These are phyloP conservation scores for Medicago lupulina DNA, from an alignment of 306 rosid species.

Conservation along the genomic window DNA sequence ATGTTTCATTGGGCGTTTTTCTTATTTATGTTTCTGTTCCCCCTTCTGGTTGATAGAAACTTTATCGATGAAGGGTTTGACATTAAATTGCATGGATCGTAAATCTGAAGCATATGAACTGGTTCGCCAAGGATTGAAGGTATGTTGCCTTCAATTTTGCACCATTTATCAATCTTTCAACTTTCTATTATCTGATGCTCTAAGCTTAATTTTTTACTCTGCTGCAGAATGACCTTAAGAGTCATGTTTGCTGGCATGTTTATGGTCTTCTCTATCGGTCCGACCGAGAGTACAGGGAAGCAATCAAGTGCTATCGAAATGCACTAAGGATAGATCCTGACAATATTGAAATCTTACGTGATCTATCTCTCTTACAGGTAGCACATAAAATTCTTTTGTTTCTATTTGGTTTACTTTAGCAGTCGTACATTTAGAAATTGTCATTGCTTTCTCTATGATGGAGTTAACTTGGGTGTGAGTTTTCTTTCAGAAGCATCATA, in stretches of 20 bases:
- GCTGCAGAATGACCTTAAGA: slow-evolving; percentile 94
- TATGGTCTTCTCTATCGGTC: slow-evolving; percentile 97
- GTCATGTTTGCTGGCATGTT: slow-evolving; percentile 99
- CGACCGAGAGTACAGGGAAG: slow-evolving; percentile 97
- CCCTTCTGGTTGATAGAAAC: slow-evolving; percentile 70
- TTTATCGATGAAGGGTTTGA: slow-evolving; percentile 97
- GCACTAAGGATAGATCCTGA: slow-evolving; percentile 95
- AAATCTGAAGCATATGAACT: slow-evolving; percentile 93
- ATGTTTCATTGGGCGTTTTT: slow-evolving; percentile 1
- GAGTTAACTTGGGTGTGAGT: slow-evolving; percentile 1
- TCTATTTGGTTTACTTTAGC: slow-evolving; percentile 37
- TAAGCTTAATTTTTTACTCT: slow-evolving; percentile 43
- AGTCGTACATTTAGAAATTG: background rate
- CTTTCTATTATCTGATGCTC: slow-evolving; percentile 16
- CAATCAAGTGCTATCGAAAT: slow-evolving; percentile 94
- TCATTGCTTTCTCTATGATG: slow-evolving; percentile 2
- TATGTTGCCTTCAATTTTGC: slow-evolving; percentile 32
- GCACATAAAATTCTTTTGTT: slow-evolving; percentile 25
- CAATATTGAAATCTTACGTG: slow-evolving; percentile 92
- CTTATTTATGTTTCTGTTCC: slow-evolving; percentile 33
- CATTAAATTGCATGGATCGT: slow-evolving; percentile 97
- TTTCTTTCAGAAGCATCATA: slow-evolving; percentile 13
- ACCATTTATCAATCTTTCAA: background rate
- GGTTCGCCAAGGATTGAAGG: slow-evolving; percentile 92
- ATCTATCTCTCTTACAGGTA: slow-evolving; percentile 90